A percentile compares a stretch with the other conserved stretches of the same genome.
These are phyloP conservation scores for Geranium brycei DNA, from an alignment of 345 rosid genomes.

Conservation along the genomic window DNA sequence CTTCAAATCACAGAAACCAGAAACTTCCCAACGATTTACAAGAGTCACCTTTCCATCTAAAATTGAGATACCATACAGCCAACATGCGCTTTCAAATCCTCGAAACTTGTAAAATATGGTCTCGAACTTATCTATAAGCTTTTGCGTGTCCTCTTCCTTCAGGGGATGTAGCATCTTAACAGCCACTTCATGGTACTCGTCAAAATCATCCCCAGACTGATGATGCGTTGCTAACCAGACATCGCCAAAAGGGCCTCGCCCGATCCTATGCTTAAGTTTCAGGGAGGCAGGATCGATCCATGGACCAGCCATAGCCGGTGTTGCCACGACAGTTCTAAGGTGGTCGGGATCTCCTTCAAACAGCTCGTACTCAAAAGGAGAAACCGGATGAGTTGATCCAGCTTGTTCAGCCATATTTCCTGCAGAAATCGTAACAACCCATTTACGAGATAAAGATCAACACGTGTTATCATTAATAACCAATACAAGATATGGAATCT, in stretches of 20 bases:
- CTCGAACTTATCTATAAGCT: slow-evolving; percentile 48
- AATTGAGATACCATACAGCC: slow-evolving; percentile 59
- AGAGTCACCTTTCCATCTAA: slow-evolving; percentile 58
- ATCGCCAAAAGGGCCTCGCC: slow-evolving; percentile 92
- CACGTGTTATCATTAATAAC: too few relatives aligned
- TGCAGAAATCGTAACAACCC: slow-evolving; percentile 3
- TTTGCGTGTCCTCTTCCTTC: slow-evolving; percentile 42
- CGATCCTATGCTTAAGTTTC: slow-evolving; percentile 79
- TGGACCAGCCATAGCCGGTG: slow-evolving; percentile 33
- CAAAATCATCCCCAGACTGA: slow-evolving; percentile 44
- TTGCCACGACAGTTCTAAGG: slow-evolving; percentile 35
- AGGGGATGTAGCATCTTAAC: slow-evolving; percentile 64
- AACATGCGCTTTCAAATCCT: slow-evolving; percentile 38
- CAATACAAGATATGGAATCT: too few relatives aligned
- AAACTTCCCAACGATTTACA: background rate
- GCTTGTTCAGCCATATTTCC: slow-evolving; percentile 54
- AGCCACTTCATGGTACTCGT: slow-evolving; percentile 68
- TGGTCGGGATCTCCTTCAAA: slow-evolving; percentile 49
- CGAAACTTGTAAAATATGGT: slow-evolving; percentile 45
- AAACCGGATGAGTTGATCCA: slow-evolving; percentile 24
- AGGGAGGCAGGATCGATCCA: slow-evolving; percentile 61
- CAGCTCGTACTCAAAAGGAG: slow-evolving; percentile 57
- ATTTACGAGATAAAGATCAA: background rate
- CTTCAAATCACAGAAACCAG: too few relatives aligned
- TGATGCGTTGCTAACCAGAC: slow-evolving; percentile 88